Evolutionary conservation across 768 basidiomycete genomes (phyloP), one percentile per base, ranked within the genome.

Genomic region (Ramaria rubella): DNA sequence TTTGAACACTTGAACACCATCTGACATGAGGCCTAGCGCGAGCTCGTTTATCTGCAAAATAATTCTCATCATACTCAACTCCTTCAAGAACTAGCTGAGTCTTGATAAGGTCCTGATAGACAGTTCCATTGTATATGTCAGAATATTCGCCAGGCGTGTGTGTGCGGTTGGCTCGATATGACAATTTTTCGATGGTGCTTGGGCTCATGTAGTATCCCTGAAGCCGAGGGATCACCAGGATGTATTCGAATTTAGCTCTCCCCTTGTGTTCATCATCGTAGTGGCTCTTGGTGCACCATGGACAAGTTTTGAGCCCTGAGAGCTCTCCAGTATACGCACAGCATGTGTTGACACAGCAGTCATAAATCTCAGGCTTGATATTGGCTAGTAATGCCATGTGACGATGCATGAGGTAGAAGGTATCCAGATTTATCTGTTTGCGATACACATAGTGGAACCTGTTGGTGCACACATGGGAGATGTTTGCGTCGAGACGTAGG

Each of bases 291-390:
- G 66, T 50, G 63, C 76, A 79, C 59, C 64, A 64, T 2, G 71
- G 72, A 55, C 78, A 80, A 7, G 26, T 15, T 0, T 62, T 52
- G 6, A 66, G 52, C 3, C 67, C 60, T 5, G 57, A 62, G 34
- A 70, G 65, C 0, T 65, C 60, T 1, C 74, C 75, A 12, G 67
- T 62, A 58, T 64, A 79, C 55, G 68, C 71, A 51, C 63, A 63
- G 59, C 78, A 79, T 0, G 72, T 73, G 48, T 74, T 72, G 29
- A 64, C 50, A 62, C 78, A 80, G 61, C 77, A 78, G 62, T 78
- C 62, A 62, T 67, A 74, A 67, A 40, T 38, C 1, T 64, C 58
- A 1, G 73, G 69, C 23, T 67, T 60, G 40, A 77, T 62, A 1
- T 65, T 69, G 4, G 73, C 61, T 4, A 76, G 68, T 33, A 65